These are phyloP conservation scores for Fusarium fracticaudum DNA, from an alignment of 2,329 filamentous ascomycete species.

Conservation along the genomic window DNA sequence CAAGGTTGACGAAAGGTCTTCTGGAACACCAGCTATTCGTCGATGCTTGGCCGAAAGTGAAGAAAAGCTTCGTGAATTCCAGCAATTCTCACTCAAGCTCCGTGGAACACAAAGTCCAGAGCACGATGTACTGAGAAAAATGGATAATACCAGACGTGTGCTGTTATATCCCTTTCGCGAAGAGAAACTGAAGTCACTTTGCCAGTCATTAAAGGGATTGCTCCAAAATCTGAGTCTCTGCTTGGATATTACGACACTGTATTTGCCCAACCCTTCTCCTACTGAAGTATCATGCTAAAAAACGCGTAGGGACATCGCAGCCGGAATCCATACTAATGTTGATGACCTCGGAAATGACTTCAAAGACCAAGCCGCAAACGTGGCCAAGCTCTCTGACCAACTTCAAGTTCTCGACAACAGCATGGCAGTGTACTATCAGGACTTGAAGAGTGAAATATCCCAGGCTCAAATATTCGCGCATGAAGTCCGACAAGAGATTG, in stretches of 20 bases:
- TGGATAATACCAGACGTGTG: rapidly evolving
- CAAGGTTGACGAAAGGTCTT: rapidly evolving
- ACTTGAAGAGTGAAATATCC: rapidly evolving
- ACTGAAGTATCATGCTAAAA: rapidly evolving
- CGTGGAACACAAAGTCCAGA: rapidly evolving
- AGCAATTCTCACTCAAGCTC: background rate
- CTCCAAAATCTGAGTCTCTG: background rate
- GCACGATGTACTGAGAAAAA: rapidly evolving
- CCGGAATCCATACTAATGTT: background rate
- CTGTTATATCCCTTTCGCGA: rapidly evolving
- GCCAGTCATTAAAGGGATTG: rapidly evolving
- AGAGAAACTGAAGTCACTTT: background rate
- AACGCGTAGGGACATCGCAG: rapidly evolving
- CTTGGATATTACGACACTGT: rapidly evolving
- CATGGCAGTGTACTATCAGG: rapidly evolving
- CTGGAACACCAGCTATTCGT: background rate
- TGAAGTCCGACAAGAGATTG: background rate
- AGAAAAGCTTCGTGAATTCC: background rate
- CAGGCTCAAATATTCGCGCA: background rate
- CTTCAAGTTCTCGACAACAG: rapidly evolving
- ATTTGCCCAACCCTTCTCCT: rapidly evolving
- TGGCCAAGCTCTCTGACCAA: background rate
- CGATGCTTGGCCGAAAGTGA: background rate
- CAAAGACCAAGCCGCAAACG: rapidly evolving
- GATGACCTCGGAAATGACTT: rapidly evolving